Percentiles rank a stretch among this genome's conserved stretches.
These are phyloP conservation scores for Chenopodium quinoa DNA, from an alignment of 148 eudicot species.

Conservation along the genomic window DNA sequence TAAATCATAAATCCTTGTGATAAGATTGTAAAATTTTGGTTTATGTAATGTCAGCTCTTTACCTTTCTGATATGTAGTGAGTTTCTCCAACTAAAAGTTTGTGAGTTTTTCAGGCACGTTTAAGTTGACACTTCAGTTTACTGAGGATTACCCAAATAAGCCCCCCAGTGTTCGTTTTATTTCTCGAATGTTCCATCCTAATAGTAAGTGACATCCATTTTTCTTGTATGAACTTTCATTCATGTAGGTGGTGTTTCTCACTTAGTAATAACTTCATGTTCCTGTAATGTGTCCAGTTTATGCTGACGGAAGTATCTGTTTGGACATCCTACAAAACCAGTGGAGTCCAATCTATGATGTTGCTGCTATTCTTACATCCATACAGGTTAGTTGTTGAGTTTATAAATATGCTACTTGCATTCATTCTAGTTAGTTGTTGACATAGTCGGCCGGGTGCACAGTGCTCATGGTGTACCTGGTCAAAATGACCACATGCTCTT, in stretches of 20 bases:
- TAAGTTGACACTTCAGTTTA: conserved; percentile 56
- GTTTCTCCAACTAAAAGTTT: conserved; percentile 5
- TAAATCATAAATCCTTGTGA: neutral
- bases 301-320: conserved; percentile 70
- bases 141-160: conserved; percentile 68
- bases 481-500: too few relatives aligned
- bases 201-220: conserved; percentile 42
- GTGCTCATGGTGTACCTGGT: too few relatives aligned
- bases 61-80: neutral
- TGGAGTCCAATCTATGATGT: conserved; percentile 76
- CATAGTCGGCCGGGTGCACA: neutral
- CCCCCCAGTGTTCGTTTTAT: conserved; percentile 68
- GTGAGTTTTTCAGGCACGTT: conserved; percentile 47
- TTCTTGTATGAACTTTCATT: neutral
- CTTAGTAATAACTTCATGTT: neutral
- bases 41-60: neutral
- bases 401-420: conserved; percentile 34
- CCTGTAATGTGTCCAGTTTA: conserved; percentile 40
- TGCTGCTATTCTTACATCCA: conserved; percentile 65
- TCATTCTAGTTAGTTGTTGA: conserved; percentile 44
- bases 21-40: neutral
- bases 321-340: conserved; percentile 66
- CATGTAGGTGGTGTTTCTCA: neutral
- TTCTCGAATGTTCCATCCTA: conserved; percentile 70
- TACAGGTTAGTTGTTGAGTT: conserved; percentile 41